Evolutionary conservation across 768 basidiomycete species (phyloP).

Genomic region (Russula emetica): DNA sequence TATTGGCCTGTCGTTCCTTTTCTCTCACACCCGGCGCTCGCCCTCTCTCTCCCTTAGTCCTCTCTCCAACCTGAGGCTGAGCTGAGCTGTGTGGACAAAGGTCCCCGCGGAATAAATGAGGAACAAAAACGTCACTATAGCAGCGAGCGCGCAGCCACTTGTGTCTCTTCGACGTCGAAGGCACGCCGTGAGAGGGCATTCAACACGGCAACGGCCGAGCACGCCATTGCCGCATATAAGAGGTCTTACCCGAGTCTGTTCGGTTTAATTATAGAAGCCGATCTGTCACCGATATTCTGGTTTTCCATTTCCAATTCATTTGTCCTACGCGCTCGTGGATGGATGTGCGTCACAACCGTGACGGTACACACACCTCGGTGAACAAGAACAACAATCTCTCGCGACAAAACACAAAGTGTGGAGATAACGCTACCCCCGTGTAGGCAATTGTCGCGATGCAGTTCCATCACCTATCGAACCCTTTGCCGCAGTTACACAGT

Average conservation of each 20-base stretch:
- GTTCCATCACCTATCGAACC: not conserved
- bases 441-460: not conserved
- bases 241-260: slow-evolving; percentile 6
- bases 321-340: not conserved
- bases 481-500: not conserved
- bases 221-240: no score
- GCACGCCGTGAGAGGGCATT: not conserved
- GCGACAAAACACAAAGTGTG: no score
- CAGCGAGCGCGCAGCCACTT: not conserved
- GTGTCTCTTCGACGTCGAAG: no score
- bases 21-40: not conserved
- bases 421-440: no score
- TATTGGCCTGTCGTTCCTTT: not conserved
- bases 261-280: slow-evolving; percentile 15
- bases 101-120: not conserved
- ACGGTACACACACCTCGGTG: not conserved
- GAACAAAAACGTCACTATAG: not conserved
- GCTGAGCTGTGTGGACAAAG: not conserved
- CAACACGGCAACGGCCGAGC: slow-evolving; percentile 3
- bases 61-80: not conserved
- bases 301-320: not conserved
- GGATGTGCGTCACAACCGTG: not conserved
- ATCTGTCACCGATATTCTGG: slow-evolving; percentile 1
- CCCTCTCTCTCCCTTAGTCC: not conserved
- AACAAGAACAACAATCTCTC: no score